Base-by-base conservation (phyloP, 2,329 filamentous ascomycete genomes). In the Hypoxylon sp. region DNA sequence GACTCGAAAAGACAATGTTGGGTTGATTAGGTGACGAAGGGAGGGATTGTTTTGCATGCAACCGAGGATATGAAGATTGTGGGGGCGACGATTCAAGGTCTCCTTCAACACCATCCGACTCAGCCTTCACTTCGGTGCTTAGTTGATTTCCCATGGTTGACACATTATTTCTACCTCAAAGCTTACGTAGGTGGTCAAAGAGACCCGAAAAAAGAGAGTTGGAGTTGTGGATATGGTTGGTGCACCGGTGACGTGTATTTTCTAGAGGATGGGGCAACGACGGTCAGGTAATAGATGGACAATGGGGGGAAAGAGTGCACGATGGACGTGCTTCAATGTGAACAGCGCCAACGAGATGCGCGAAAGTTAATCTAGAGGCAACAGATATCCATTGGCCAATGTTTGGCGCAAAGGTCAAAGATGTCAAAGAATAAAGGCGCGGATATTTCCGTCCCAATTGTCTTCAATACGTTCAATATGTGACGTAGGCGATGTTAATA, bases 1-100 rank as follows among this genome's bases (percentile, higher is more conserved):
- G 70, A 55, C 68, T 71, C 1, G 70, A 72, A 50, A 63, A 71
- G 1, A 68, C 39, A 44, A 71, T 53, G 1, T 69, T 63, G 29
- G 65, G 53, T 5, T 26, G 56, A 19, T 57, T 31, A 3, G 54
- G 39, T 17, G 62, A 59, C 26, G 63, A 60, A 29, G 51, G 59
- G 26, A 31, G 22, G 22, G 48, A 22, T 10, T 44, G 29, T 53
- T 31, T n/a, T 1, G 26, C 3, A 9, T 31, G 47, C 6, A 10
- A 42, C 11, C 4, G n/a, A 22, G 44, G 17, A 17, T 24, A 10
- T 13, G 62, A 46, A 31, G 24, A 31, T 46, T 26, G 19, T 3
- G 47, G 24, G 22, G 35, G 29, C n/a, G 35, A 33, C 14, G 33
- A 51, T 48, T 24, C 44, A 5, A 22, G 17, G 19, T 39, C 46